These are phyloP conservation scores for Rhodotorula sp. DNA, from an alignment of 1,284 basidiomycete genomes.

Conservation along the genomic window DNA sequence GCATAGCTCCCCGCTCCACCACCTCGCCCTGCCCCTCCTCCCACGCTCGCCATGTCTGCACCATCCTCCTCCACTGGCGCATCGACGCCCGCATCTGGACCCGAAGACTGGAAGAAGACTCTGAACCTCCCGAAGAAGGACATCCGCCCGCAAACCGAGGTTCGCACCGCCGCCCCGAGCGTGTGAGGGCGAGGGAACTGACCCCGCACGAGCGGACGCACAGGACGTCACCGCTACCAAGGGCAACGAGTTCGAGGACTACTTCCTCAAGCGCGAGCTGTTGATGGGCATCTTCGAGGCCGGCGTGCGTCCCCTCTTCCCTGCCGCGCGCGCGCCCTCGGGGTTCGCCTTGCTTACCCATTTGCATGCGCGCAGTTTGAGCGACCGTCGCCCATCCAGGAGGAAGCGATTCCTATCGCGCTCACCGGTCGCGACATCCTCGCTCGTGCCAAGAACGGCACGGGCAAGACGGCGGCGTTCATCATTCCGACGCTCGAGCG, in stretches of 20 bases:
- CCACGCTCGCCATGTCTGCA: not conserved
- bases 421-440: conserved; percentile 70
- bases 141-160: conserved; percentile 84
- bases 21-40: not conserved
- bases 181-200: not conserved
- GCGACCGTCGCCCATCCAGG: conserved; percentile 94
- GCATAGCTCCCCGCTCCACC: not conserved
- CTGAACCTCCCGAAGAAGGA: conserved; percentile 88
- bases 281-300: conserved; percentile 95
- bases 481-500: conserved; percentile 95
- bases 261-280: conserved; percentile 66
- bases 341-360: not conserved
- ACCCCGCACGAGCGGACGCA: too few relatives aligned
- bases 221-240: conserved; percentile 86
- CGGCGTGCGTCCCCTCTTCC: conserved; percentile 54
- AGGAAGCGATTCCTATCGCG: conserved; percentile 69
- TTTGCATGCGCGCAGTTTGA: conserved; percentile 65
- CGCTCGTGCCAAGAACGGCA: conserved; percentile 63
- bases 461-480: conserved; percentile 88
- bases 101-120: conserved; percentile 58
- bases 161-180: conserved; percentile 41
- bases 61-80: not conserved
- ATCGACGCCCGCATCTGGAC: conserved; percentile 2
- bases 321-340: too few relatives aligned
- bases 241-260: conserved; percentile 88